A percentile compares a stretch with the other conserved stretches of the same genome.
Evolutionary conservation across 1,284 basidiomycete genomes (phyloP).

Genomic region (Cutaneotrichosporon spelunceum): DNA sequence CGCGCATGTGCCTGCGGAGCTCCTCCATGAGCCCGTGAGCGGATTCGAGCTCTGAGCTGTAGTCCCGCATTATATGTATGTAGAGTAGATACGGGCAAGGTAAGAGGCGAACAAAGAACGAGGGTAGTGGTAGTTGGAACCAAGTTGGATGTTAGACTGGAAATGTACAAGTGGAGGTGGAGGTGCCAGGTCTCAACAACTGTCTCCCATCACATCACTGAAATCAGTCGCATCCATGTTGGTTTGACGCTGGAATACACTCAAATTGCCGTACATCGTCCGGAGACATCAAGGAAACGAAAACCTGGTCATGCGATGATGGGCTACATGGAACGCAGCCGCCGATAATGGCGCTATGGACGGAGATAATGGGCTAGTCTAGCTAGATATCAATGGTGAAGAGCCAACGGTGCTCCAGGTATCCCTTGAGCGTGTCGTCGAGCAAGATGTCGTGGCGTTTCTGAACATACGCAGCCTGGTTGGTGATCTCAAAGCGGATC

Average conservation of each 20-base stretch:
- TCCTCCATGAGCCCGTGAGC: conserved; percentile 9
- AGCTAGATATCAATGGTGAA: neutral
- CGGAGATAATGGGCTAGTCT: neutral
- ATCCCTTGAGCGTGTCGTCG: conserved; percentile 88
- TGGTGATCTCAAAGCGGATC: conserved; percentile 86
- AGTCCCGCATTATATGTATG: conserved; percentile 13
- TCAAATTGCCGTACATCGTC: neutral
- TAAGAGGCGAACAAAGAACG: neutral
- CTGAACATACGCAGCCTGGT: conserved; percentile 94
- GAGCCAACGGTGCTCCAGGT: conserved; percentile 55
- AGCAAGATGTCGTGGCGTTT: conserved; percentile 93
- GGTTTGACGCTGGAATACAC: too few relatives aligned
- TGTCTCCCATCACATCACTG: too few relatives aligned
- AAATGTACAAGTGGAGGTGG: neutral
- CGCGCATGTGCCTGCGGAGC: conserved; percentile 12
- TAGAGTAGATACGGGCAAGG: neutral
- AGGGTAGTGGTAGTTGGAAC: neutral
- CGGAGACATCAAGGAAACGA: neutral
- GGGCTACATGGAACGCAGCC: neutral
- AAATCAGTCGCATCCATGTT: too few relatives aligned
- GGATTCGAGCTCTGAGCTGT: conserved; percentile 7
- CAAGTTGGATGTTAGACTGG: neutral
- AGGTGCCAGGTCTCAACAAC: too few relatives aligned
- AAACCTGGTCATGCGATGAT: neutral
- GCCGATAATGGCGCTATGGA: neutral